phyloP scores from a whole-genome alignment of 2,329 filamentous ascomycete genomes.

The Xylariaceae sp. region DNA sequence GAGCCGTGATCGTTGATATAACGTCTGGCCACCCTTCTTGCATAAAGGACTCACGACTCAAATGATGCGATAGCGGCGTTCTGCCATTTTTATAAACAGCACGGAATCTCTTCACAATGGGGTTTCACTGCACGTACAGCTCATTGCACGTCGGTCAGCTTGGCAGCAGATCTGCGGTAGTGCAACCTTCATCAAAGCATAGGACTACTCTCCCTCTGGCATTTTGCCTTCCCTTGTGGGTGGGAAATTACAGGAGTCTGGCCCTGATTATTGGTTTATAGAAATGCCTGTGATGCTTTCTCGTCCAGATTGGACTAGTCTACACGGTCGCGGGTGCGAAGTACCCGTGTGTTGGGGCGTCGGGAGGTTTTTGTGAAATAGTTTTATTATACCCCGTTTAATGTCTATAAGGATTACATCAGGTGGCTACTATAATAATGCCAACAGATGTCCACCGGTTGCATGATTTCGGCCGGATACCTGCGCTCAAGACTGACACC shows the following conservation, averaged over 20 bases:
- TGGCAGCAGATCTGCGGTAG: background rate
- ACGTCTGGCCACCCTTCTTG: slow-evolving; percentile 5
- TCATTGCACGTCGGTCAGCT: background rate
- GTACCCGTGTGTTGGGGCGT: slow-evolving; percentile 2
- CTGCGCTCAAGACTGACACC: too few relatives aligned
- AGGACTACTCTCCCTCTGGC: background rate
- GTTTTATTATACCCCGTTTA: slow-evolving; percentile 19
- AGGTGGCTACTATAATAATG: slow-evolving; percentile 6
- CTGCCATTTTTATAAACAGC: slow-evolving; percentile 1
- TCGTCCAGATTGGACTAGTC: slow-evolving; percentile 11
- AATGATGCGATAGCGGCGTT: slow-evolving; percentile 18
- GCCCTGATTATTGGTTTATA: slow-evolving; percentile 7
- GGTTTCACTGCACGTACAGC: background rate
- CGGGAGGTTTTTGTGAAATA: slow-evolving; percentile 6
- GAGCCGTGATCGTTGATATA: slow-evolving; percentile 17
- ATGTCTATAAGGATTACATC: slow-evolving; percentile 9
- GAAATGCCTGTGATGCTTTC: background rate
- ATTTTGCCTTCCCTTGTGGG: background rate
- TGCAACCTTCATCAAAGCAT: background rate
- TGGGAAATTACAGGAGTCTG: background rate
- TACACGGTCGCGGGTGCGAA: background rate
- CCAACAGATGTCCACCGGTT: background rate
- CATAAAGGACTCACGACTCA: slow-evolving; percentile 17
- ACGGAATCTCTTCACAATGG: background rate
- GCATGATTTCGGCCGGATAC: background rate